These are phyloP conservation scores for Gillenia trifoliata DNA, from an alignment of 306 rosid species.

Conservation along the genomic window DNA sequence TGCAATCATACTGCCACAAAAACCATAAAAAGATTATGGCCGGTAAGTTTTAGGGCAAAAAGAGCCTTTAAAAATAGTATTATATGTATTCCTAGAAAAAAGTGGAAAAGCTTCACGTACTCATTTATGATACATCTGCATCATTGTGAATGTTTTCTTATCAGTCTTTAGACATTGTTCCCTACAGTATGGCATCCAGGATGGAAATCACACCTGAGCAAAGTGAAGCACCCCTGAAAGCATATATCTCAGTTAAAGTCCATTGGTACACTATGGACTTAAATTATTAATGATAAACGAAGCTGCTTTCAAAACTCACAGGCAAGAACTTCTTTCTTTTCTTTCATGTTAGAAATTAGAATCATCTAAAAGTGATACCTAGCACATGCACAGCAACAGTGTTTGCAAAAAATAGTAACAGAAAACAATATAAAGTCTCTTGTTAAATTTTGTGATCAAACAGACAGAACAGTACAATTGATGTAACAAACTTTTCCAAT, in stretches of 20 bases:
- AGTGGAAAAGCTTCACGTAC: conserved; percentile 41
- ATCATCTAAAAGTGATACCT: not conserved
- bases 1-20: conserved; percentile 69
- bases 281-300: conserved; percentile 16
- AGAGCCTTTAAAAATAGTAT: conserved; percentile 10
- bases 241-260: conserved; percentile 28
- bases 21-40: conserved; percentile 17
- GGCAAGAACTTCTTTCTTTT: not conserved
- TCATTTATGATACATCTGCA: conserved; percentile 76
- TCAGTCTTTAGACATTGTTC: conserved; percentile 51
- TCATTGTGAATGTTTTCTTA: conserved; percentile 51
- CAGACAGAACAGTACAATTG: not conserved
- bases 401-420: not conserved
- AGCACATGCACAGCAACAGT: not conserved
- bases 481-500: not conserved
- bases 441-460: not conserved
- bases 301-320: not conserved
- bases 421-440: not conserved
- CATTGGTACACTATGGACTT: conserved; percentile 10
- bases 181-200: conserved; percentile 62
- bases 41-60: not conserved
- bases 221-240: conserved; percentile 79
- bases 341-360: not conserved
- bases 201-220: conserved; percentile 82
- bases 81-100: not conserved